phyloP scores from a whole-genome alignment of 768 basidiomycete species.

The Kwoniella sp. region DNA sequence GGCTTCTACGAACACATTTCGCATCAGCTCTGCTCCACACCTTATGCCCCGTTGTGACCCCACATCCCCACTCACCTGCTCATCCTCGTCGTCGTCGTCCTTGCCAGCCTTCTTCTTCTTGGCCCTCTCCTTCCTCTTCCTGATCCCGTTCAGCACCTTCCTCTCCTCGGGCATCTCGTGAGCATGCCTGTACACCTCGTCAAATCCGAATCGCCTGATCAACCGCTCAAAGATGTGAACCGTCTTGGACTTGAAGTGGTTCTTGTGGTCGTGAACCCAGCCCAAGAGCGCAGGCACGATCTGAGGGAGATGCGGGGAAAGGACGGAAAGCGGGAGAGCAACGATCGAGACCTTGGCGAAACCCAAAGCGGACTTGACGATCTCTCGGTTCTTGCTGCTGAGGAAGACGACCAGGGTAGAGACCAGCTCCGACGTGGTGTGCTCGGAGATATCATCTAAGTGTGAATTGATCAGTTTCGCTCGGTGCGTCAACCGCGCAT shows the following conservation, averaged over 20 bases:
- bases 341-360: conserved; percentile 91
- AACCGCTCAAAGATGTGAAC: conserved; percentile 95
- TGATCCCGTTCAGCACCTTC: conserved; percentile 89
- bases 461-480: conserved; percentile 1
- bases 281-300: conserved; percentile 78
- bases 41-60: not conserved
- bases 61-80: conserved; percentile 50
- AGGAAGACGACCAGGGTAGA: conserved; percentile 84
- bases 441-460: conserved; percentile 63
- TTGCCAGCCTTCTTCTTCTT: conserved; percentile 72
- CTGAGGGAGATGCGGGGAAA: conserved; percentile 69
- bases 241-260: conserved; percentile 96
- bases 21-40: not conserved
- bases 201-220: conserved; percentile 82
- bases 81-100: conserved; percentile 55
- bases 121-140: conserved; percentile 87
- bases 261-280: conserved; percentile 98
- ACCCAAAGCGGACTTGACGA: conserved; percentile 92
- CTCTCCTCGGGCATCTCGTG: conserved; percentile 63
- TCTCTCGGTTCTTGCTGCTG: conserved; percentile 85
- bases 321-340: conserved; percentile 65
- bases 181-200: conserved; percentile 64
- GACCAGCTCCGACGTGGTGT: conserved; percentile 77
- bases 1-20: conserved; percentile 49
- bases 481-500: not conserved